Base-by-base conservation (phyloP, 441 rosid genomes). In the Gossypium davidsonii region DNA sequence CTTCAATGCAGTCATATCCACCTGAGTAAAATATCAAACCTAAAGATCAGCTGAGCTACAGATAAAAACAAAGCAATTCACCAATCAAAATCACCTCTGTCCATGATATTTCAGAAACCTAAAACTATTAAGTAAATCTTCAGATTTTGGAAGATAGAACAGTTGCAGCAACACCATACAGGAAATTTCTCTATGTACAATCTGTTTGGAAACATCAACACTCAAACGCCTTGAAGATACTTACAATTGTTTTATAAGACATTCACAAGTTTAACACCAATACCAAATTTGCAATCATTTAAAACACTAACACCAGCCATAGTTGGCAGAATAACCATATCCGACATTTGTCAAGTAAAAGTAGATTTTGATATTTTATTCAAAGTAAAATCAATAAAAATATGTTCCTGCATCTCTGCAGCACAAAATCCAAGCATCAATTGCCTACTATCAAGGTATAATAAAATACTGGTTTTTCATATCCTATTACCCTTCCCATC, bases 1-100 rank as follows among this genome's bases (percentile, higher is more conserved):
- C 85, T 79, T 92, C 79, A 94, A 79, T 53, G 92, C 91, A 14
- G 87, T 58, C 97, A 94, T 92, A 83, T 94, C 97, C 79, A 94
- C 91, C 98, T 94, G 87, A 39, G 65, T 71, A 67, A 72, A 74
- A 72, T 37, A 80, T 68, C 52, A 66, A 7, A 75, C 15, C 26
- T 34, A 72, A 2, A 55, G 55, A 51, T 66, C 52, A 77, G 72
- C 69, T 6, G 12, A 59, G 62, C 48, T 17, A 26, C 28, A 51
- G 23, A 70, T 14, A 21, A 55, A 68, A 10, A 39, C 42, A 74
- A 39, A 17, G 4, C 46, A 62, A 23, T 9, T 44, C n/a, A 44
- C 44, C 14, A 71, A 71, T 28, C 11, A 69, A 26, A 26, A 67
- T 26, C 23, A 67, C 44, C 7, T 37, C 44, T 0, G 44, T 37